Conservation (phyloP, 805 yeast species). For the Suhomyces pyralidae region DNA sequence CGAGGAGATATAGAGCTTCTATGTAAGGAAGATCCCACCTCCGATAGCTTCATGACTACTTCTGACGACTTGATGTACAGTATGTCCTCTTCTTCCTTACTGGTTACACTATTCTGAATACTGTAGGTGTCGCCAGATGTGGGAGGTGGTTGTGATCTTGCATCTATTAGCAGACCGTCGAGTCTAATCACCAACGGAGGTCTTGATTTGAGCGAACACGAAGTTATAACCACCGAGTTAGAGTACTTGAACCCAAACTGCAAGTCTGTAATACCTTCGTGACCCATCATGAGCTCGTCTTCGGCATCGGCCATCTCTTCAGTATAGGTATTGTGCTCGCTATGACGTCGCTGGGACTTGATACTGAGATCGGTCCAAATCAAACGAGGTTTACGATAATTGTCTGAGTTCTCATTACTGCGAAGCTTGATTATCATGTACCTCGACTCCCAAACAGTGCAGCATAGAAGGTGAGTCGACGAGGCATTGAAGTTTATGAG, state of each 20-base stretch:
- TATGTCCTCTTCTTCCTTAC: slow-evolving; percentile 19
- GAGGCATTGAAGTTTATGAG: slow-evolving; percentile 69
- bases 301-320: slow-evolving; percentile 14
- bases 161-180: slow-evolving; percentile 49
- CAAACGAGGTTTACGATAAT: slow-evolving; percentile 36
- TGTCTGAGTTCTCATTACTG: slow-evolving; percentile 48
- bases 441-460: slow-evolving; percentile 74
- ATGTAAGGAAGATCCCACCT: slow-evolving; percentile 79
- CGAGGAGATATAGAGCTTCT: slow-evolving; percentile 74
- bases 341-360: slow-evolving; percentile 10
- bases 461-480: slow-evolving; percentile 68
- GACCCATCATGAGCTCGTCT: slow-evolving; percentile 49
- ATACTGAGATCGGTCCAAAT: slow-evolving; percentile 34
- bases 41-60: slow-evolving; percentile 56
- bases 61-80: slow-evolving; percentile 27
- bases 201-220: slow-evolving; percentile 33
- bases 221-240: slow-evolving; percentile 36
- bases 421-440: slow-evolving; percentile 70
- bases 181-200: slow-evolving; percentile 33
- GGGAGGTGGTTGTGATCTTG: slow-evolving; percentile 3
- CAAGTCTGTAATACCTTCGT: slow-evolving; percentile 86
- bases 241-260: slow-evolving; percentile 46
- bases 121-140: slow-evolving; percentile 12
- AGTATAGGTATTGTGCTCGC: slow-evolving; percentile 9
- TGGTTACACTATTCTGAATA: slow-evolving; percentile 19